Evolutionary conservation across 2,329 filamentous ascomycete genomes (phyloP).

Genomic region (Exophiala calicioides): DNA sequence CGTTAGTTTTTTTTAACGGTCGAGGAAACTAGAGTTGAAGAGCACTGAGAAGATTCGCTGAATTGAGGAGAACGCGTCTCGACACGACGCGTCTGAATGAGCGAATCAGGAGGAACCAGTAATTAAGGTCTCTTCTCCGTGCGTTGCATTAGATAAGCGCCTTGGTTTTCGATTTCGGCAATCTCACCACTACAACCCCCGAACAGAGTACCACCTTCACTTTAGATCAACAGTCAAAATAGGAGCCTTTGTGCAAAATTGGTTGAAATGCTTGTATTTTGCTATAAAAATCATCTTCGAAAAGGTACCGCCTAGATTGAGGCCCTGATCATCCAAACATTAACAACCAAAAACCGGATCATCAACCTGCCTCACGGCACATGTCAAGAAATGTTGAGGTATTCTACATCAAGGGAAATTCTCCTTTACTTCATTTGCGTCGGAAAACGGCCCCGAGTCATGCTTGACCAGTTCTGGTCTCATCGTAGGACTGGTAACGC

Average conservation of each 20-base stretch:
- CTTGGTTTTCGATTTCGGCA: too few relatives aligned
- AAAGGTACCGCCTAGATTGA: constrained; percentile 2
- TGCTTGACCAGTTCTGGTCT: constrained; percentile 32
- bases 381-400: constrained; percentile 15
- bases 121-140: too few relatives aligned
- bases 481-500: constrained; percentile 25
- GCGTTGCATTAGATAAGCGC: too few relatives aligned
- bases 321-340: constrained; percentile 11
- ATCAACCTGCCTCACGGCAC: constrained; percentile 17
- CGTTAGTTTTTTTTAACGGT: too few relatives aligned
- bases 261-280: constrained; percentile 9
- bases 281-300: constrained; percentile 1
- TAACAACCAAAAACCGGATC: constrained; percentile 14
- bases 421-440: constrained; percentile 44
- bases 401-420: constrained; percentile 25
- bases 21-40: too few relatives aligned
- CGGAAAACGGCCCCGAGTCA: constrained; percentile 46
- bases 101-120: background rate
- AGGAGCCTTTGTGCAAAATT: background rate
- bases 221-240: background rate
- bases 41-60: too few relatives aligned
- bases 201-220: background rate
- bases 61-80: too few relatives aligned
- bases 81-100: background rate
- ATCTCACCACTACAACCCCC: too few relatives aligned